These are phyloP conservation scores for Fusarium buxicola DNA, from an alignment of 2,329 filamentous ascomycete species.

Conservation along the genomic window DNA sequence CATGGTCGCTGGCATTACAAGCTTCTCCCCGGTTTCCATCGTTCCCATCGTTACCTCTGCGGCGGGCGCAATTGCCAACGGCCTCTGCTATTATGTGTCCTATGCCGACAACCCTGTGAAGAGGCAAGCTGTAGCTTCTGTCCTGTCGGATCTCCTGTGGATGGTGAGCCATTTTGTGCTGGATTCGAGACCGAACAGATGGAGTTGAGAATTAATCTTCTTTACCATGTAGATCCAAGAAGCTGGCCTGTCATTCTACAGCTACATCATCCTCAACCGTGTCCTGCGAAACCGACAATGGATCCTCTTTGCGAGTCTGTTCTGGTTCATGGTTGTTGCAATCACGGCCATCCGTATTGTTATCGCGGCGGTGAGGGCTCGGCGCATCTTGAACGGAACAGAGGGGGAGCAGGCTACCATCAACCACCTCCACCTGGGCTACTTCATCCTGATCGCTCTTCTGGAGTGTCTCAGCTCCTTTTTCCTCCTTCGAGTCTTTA, in stretches of 20 bases:
- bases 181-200: neutral
- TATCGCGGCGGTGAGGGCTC: conserved; percentile 50
- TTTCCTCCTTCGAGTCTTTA: conserved; percentile 55
- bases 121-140: conserved; percentile 51
- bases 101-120: conserved; percentile 46
- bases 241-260: conserved; percentile 59
- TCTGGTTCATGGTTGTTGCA: conserved; percentile 67
- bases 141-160: conserved; percentile 56
- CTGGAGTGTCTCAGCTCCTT: conserved; percentile 55
- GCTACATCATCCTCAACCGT: conserved; percentile 64
- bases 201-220: neutral
- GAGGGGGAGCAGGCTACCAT: conserved; percentile 47
- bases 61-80: conserved; percentile 56
- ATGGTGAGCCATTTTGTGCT: conserved; percentile 45
- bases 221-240: conserved; percentile 55
- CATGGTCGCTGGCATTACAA: conserved; percentile 54
- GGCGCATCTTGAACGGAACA: conserved; percentile 44
- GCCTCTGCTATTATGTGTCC: conserved; percentile 57
- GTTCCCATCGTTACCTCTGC: conserved; percentile 56
- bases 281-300: conserved; percentile 58
- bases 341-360: conserved; percentile 61
- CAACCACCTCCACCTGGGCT: conserved; percentile 55
- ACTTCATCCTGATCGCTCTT: conserved; percentile 56
- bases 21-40: conserved; percentile 52
- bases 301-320: conserved; percentile 62